Percentiles rank a stretch among this genome's conserved stretches.
Conservation (phyloP, 768 basidiomycete genomes). For the Collybiopsis confluens region DNA sequence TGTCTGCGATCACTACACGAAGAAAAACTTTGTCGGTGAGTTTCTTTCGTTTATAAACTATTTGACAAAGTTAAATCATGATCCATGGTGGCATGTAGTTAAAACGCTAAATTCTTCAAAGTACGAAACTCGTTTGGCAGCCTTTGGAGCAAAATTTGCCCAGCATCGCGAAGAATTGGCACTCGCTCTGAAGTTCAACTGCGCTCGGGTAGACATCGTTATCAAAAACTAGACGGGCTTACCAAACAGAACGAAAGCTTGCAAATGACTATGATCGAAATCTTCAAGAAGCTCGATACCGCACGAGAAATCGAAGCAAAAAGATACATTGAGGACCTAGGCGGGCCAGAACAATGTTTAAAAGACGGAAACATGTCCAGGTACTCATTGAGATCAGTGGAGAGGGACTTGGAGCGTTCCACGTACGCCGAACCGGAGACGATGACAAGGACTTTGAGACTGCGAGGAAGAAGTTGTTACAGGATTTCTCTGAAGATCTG, state of each 20-base stretch:
- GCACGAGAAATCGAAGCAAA: no score
- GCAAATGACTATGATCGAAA: no score
- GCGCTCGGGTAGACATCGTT: conserved; percentile 18
- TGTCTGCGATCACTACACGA: conserved; percentile 30
- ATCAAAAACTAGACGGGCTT: no score
- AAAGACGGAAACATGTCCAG: conserved; percentile 16
- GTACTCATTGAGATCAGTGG: conserved; percentile 13
- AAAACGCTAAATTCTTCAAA: conserved; percentile 26
- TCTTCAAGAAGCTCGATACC: no score
- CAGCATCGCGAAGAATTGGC: conserved; percentile 23
- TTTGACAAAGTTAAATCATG: no score
- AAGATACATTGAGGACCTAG: conserved; percentile 15
- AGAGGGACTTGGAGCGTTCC: neutral
- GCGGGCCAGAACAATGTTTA: conserved; percentile 16
- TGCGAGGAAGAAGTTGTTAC: conserved; percentile 11
- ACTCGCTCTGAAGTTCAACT: conserved; percentile 26
- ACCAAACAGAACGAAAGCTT: no score
- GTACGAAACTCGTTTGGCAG: conserved; percentile 24
- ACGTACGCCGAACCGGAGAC: neutral
- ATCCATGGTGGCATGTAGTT: conserved; percentile 8
- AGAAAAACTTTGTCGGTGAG: conserved; percentile 17
- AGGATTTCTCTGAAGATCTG: conserved; percentile 21
- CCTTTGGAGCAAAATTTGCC: conserved; percentile 21
- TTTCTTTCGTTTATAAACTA: neutral
- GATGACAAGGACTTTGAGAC: conserved; percentile 10